Percentiles rank a stretch among this genome's conserved stretches.
Evolutionary conservation across 352 stramenopile genomes (phyloP).

Genomic region (Globisporangium emineosum): DNA sequence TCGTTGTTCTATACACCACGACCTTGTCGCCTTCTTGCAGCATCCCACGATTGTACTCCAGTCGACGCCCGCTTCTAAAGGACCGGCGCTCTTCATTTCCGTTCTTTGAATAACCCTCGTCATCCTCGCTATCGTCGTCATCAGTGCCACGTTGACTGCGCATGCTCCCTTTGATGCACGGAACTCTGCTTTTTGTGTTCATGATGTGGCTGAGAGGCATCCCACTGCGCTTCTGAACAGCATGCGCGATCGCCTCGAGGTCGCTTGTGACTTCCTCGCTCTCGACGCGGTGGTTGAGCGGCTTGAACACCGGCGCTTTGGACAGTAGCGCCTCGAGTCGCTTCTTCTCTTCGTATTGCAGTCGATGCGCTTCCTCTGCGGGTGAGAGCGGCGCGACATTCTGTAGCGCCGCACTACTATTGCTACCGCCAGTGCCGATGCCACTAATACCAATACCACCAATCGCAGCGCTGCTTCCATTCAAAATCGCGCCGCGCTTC

Average conservation of each 20-base stretch:
- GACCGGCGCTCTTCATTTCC: conserved; percentile 7
- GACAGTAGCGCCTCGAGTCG: conserved; percentile 48
- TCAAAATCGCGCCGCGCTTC: conserved; percentile 5
- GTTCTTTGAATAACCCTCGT: neutral
- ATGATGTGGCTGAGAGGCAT: neutral
- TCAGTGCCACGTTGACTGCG: conserved; percentile 14
- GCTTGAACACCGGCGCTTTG: conserved; percentile 45
- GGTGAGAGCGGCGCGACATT: conserved; percentile 17
- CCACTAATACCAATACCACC: conserved; percentile 21
- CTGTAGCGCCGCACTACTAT: neutral
- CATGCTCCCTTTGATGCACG: neutral
- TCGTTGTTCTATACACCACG: conserved; percentile 23
- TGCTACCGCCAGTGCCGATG: neutral
- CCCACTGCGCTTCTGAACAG: conserved; percentile 13
- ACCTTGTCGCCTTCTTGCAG: conserved; percentile 61
- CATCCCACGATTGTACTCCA: conserved; percentile 45
- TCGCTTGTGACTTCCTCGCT: conserved; percentile 33
- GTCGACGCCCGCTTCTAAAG: conserved; percentile 11
- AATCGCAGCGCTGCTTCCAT: neutral
- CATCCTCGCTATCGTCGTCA: conserved; percentile 19
- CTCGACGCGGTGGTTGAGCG: conserved; percentile 33
- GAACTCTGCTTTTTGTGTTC: neutral
- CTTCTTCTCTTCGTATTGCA: conserved; percentile 54
- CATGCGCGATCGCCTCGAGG: conserved; percentile 32
- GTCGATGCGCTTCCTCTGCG: conserved; percentile 28